Base-by-base conservation (phyloP, 2,329 filamentous ascomycete genomes). In the Fusarium dlaminii region DNA sequence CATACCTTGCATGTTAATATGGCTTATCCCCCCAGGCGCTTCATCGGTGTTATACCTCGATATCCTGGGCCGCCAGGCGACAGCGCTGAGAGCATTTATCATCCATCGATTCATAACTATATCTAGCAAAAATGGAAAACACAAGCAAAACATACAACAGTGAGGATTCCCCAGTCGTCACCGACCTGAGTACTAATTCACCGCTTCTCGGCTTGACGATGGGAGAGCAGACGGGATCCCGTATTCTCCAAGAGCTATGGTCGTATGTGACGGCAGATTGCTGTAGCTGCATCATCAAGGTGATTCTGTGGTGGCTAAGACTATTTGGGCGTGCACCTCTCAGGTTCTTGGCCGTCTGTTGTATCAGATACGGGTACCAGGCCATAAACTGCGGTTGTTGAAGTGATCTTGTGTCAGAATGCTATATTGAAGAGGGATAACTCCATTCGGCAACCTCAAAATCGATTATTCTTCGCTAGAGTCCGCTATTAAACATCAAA, bases 151-250 rank as follows among this genome's bases (percentile, higher is more conserved):
- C 54, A 57, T 57, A 57, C 39, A 45, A 57, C 54, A 57, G 54
- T 57, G 29, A 57, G 54, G 30, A 57, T 57, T 57, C 54, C 54
- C 39, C 39, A 57, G 54, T 57, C 39, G 29, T 45, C 39, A 57
- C 54, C 39, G 54, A 57, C 54, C 54, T 57, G 29, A 27, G 54
- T 57, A 57, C 54, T 45, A 57, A 57, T 57, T 57, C 39, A 57
- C 54, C 39, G 54, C 54, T 57, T 57, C 54, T 57, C 36, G 54
- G 54, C 27, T 57, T 57, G 54, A 57, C 54, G 22, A 45, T 43
- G 29, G 54, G 54, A 57, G 54, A 57, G 54, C 34, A 39, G 43
- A 57, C 39, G 55, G 55, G 55, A 57, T 57, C 55, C 55, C 39
- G 55, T 57, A 45, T 45, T 57, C 22, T 27, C 39, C 39, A 29